Percentiles rank a stretch among this genome's conserved stretches.
Conservation (phyloP, 2,329 filamentous ascomycete species). For the Niveomyces coronatus region DNA sequence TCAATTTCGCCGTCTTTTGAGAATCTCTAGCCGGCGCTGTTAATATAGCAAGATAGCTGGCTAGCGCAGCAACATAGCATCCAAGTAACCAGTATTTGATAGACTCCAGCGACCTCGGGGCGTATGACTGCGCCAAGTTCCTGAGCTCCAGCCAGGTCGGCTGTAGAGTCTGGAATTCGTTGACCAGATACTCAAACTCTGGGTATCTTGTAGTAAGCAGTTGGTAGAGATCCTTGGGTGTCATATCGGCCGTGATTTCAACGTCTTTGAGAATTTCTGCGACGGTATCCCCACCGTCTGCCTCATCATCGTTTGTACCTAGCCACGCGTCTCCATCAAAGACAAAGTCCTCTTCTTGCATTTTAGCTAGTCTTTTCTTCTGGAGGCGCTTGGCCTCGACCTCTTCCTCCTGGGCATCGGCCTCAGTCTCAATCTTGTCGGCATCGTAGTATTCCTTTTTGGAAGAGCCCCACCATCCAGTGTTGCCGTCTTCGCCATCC, state of each 20-base stretch:
- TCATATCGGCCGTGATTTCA: slow-evolving; percentile 72
- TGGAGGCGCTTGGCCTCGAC: slow-evolving; percentile 79
- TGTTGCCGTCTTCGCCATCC: slow-evolving; percentile 44
- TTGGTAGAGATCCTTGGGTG: slow-evolving; percentile 60
- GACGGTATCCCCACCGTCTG: slow-evolving; percentile 50
- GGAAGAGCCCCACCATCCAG: slow-evolving; percentile 76
- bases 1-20: slow-evolving; percentile 41
- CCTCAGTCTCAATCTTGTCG: slow-evolving; percentile 57
- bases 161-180: slow-evolving; percentile 68
- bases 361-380: slow-evolving; percentile 78
- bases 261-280: slow-evolving; percentile 80
- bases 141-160: slow-evolving; percentile 50
- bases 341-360: slow-evolving; percentile 86
- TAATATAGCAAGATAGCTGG: slow-evolving; percentile 92
- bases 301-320: slow-evolving; percentile 40
- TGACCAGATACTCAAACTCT: slow-evolving; percentile 78
- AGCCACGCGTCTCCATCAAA: slow-evolving; percentile 88
- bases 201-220: slow-evolving; percentile 77
- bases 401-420: slow-evolving; percentile 78
- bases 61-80: slow-evolving; percentile 76
- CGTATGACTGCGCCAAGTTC: slow-evolving; percentile 43
- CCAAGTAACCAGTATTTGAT: slow-evolving; percentile 72
- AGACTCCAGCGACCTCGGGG: slow-evolving; percentile 44
- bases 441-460: slow-evolving; percentile 90
- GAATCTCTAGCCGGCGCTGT: slow-evolving; percentile 63